Conservation (phyloP, 495 filamentous ascomycete genomes). For the Sabuloglossum arenarium region DNA sequence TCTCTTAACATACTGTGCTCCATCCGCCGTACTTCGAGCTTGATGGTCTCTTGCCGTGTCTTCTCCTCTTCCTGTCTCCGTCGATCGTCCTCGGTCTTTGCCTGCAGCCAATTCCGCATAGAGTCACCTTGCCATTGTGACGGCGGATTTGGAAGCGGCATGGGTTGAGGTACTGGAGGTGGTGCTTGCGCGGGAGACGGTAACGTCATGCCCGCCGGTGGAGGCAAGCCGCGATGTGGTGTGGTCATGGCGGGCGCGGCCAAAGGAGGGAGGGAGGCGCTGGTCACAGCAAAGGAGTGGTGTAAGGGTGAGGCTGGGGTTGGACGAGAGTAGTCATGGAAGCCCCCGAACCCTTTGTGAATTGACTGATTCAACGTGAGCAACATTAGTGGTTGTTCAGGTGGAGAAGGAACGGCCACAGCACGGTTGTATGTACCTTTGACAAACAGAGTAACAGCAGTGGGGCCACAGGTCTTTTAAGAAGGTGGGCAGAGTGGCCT, state of each 20-base stretch:
- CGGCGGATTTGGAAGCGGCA: conserved; percentile 20
- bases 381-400: conserved; percentile 24
- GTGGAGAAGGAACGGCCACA: too few species aligned
- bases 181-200: conserved; percentile 20
- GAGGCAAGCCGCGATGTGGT: conserved; percentile 56
- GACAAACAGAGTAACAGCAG: background rate
- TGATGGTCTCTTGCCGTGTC: conserved; percentile 57
- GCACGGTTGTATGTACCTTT: background rate
- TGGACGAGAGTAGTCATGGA: conserved; percentile 44
- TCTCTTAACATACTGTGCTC: conserved; percentile 73
- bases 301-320: conserved; percentile 36
- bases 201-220: conserved; percentile 50
- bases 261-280: conserved; percentile 22
- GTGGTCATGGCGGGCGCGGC: conserved; percentile 36
- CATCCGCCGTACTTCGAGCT: conserved; percentile 61
- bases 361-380: conserved; percentile 47
- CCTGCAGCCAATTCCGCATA: conserved; percentile 61
- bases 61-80: conserved; percentile 74
- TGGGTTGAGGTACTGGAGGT: conserved; percentile 10
- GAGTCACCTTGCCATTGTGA: conserved; percentile 53
- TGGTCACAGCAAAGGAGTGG: conserved; percentile 35
- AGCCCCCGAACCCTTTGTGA: conserved; percentile 42
- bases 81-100: conserved; percentile 70
- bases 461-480: background rate
- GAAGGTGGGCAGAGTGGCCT: background rate